Evolutionary conservation across 2,329 filamentous ascomycete genomes (phyloP).

Genomic region (Ophiosphaerella korrae): DNA sequence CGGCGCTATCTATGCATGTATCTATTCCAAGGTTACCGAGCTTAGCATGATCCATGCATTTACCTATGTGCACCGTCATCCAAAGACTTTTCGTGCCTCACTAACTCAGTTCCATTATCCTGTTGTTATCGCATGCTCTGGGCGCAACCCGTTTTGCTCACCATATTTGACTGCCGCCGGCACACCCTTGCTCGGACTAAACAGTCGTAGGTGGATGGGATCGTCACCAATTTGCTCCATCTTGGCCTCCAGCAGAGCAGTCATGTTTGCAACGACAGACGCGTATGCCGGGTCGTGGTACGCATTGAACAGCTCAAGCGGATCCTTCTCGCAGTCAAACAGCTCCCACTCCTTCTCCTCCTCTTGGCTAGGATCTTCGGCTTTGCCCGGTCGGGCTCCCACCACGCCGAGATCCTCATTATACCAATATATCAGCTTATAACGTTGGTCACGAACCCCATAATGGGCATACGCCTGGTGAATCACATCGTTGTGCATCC

Average conservation of each 20-base stretch:
- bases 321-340: conserved; percentile 59
- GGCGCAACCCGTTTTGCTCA: too few relatives aligned
- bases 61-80: too few relatives aligned
- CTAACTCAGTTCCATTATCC: too few relatives aligned
- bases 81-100: too few relatives aligned
- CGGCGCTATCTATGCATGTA: too few relatives aligned
- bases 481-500: conserved; percentile 60
- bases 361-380: conserved; percentile 7
- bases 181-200: too few relatives aligned
- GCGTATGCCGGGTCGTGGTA: conserved; percentile 41
- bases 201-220: conserved; percentile 24
- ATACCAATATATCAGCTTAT: conserved; percentile 64
- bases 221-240: conserved; percentile 60
- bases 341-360: conserved; percentile 59
- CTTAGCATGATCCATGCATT: too few relatives aligned
- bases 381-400: conserved; percentile 50
- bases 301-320: conserved; percentile 54
- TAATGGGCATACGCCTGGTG: conserved; percentile 60
- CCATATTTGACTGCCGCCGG: too few relatives aligned
- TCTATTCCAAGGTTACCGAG: too few relatives aligned
- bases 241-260: conserved; percentile 47
- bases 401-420: conserved; percentile 55
- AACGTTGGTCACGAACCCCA: conserved; percentile 57
- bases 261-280: conserved; percentile 40
- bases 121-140: too few relatives aligned